These are phyloP conservation scores for Penicillium samsonianum DNA, from an alignment of 495 filamentous ascomycete species.

Conservation along the genomic window DNA sequence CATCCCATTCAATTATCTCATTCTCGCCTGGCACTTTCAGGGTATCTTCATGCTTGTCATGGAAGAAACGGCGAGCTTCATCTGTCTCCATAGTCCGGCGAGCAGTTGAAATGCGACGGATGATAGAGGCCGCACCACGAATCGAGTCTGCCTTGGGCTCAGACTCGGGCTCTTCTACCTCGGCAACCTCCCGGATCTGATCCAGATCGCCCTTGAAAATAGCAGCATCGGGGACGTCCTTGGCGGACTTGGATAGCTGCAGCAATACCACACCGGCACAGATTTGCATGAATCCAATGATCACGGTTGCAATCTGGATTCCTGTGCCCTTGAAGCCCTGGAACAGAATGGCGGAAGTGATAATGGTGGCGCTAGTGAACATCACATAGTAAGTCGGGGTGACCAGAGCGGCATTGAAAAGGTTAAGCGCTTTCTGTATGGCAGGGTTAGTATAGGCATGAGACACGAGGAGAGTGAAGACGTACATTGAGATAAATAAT, in stretches of 20 bases:
- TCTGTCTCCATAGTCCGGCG: slow-evolving; percentile 77
- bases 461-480: slow-evolving; percentile 15
- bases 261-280: slow-evolving; percentile 94
- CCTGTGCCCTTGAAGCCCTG: slow-evolving; percentile 89
- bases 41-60: slow-evolving; percentile 70
- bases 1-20: slow-evolving; percentile 89
- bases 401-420: slow-evolving; percentile 96
- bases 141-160: slow-evolving; percentile 97
- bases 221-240: slow-evolving; percentile 92
- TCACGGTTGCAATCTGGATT: slow-evolving; percentile 79
- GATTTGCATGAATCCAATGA: slow-evolving; percentile 92
- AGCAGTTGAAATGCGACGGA: slow-evolving; percentile 76
- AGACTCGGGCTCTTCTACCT: slow-evolving; percentile 90
- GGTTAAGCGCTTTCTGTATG: slow-evolving; percentile 90
- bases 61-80: slow-evolving; percentile 75
- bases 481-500: slow-evolving; percentile 95
- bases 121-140: slow-evolving; percentile 85
- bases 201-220: slow-evolving; percentile 93
- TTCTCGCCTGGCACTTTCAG: slow-evolving; percentile 75
- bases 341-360: slow-evolving; percentile 90
- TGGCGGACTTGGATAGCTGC: slow-evolving; percentile 96
- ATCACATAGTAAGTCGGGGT: slow-evolving; percentile 98
- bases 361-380: slow-evolving; percentile 93
- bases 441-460: slow-evolving; percentile 27
- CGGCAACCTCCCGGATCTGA: slow-evolving; percentile 90